Evolutionary conservation across 1,284 basidiomycete genomes (phyloP), one percentile per base, ranked within the genome.

Genomic region (Papiliotrema laurentii): DNA sequence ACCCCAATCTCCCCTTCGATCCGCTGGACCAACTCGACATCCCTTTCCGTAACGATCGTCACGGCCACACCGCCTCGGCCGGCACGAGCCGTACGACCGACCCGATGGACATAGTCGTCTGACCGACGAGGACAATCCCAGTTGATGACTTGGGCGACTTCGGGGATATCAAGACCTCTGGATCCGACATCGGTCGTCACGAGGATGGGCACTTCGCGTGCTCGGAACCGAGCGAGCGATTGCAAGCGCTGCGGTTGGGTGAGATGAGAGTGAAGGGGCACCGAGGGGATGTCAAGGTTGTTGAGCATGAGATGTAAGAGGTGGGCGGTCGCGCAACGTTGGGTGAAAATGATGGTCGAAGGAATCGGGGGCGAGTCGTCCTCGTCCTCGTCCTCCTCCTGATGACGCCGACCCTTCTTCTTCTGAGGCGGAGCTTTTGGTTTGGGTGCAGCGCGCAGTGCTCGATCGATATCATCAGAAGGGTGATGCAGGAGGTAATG

Each of bases 131-230:
- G 96, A 87, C 60, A 98, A 71, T 99, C 96, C 91, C 92, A 99
- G 63, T 99, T 98, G 54, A 96, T 79, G 31, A 97, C 90, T 76
- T 96, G 83, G 19, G 89, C 89, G 18, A 97, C 92, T 61, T 94
- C 89, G 54, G 89, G 89, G 51, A 97, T 94, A 75, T 97, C 93
- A 55, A 97, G 76, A 43, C 93, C 93, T 66, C 93, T 83, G 31
- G 88, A 87, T 7, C 91, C 94, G 24, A 98, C 91, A 69, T 97
- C 94, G 2, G 94, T 97, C 22, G 88, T 91, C 44, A 99, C 81
- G 26, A 99, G 79, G 38, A 98, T 86, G 2, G 92, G 91, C 30
- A 97, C 85, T 47, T 93, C 83, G 27, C 81, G 84, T 0, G 89
- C 83, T 48, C 90, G 83, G 76, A 98, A 99, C n/a, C 88, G 75